These are phyloP conservation scores for Petunia axillaris DNA, from an alignment of 257 asterid species.

Conservation along the genomic window DNA sequence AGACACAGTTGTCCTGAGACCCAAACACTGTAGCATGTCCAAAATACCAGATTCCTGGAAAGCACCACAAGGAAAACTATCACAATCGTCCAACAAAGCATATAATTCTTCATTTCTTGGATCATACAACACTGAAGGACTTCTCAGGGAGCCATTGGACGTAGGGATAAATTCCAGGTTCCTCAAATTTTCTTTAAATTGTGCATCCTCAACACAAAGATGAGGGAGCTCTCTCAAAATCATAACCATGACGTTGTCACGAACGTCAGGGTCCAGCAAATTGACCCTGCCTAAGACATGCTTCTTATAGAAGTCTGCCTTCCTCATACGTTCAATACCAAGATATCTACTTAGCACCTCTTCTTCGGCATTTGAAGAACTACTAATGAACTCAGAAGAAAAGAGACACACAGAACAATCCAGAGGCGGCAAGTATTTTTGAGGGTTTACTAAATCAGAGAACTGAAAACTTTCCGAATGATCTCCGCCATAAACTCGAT, in stretches of 20 bases:
- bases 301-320: conserved; percentile 68
- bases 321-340: conserved; percentile 76
- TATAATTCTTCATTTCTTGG: conserved; percentile 89
- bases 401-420: conserved; percentile 72
- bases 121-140: conserved; percentile 71
- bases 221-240: conserved; percentile 87
- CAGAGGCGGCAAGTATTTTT: conserved; percentile 74
- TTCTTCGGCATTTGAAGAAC: conserved; percentile 70
- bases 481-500: conserved; percentile 67
- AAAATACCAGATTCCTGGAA: conserved; percentile 66
- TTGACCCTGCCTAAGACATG: conserved; percentile 59
- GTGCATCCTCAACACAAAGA: conserved; percentile 69
- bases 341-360: conserved; percentile 70
- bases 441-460: conserved; percentile 78
- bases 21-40: conserved; percentile 89
- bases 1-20: conserved; percentile 84
- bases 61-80: conserved; percentile 70
- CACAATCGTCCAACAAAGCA: conserved; percentile 85
- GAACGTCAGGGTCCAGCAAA: conserved; percentile 60
- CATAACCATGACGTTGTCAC: conserved; percentile 73
- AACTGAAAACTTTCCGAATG: conserved; percentile 57
- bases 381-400: conserved; percentile 58
- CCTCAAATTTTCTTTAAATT: conserved; percentile 66
- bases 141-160: conserved; percentile 63
- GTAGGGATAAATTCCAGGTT: conserved; percentile 76